Evolutionary conservation across 225 moss, liverwort and hornwort genomes (phyloP), one percentile per base, ranked within the genome.

Genomic region (Anthoceros angustus): DNA sequence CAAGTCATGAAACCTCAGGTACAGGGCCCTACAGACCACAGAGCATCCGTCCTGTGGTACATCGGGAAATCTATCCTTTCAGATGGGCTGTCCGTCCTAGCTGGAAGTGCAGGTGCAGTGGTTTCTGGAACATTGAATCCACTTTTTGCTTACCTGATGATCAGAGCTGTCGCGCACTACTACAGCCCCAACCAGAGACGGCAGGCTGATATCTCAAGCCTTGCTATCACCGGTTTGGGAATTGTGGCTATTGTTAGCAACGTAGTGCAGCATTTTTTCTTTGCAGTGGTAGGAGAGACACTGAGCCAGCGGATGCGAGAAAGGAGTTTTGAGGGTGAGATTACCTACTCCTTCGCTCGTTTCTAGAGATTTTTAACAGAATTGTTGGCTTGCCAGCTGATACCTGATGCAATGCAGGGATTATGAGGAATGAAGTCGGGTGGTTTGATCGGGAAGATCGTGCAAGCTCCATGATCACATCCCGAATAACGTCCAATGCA

Each of bases 401-500:
- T 60, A 42, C 65, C 63, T 61, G 42, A 25, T 6, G 73, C 65
- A 63, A 26, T 42, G 74, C 86, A 93, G 93, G 79, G 18, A 78
- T 93, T 62, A 77, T 90, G 25, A 80, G 77, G 25, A 83, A 87
- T 61, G 90, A 93, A 71, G 62, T 93, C 24, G 86, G 85, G 20
- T 93, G 86, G 79, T 93, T 93, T 70, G 93, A 93, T 67, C 74
- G 82, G 23, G 81, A 84, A 61, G 82, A 79, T 41, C 84, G 80
- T 71, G 89, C 83, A 74, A 93, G 82, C 67, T 87, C 79, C 66
- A 70, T 87, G 72, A 79, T 93, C 71, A 79, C 86, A 48, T 75
- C 84, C 42, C 82, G 84, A 42, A 74, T 93, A 65, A 78, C 89
- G 20, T 62, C 76, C 40, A 84, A 93, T 70, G 93, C 93, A 40